Evolutionary conservation across 495 filamentous ascomycete species (phyloP).

Genomic region (Aspergillus ostianus): DNA sequence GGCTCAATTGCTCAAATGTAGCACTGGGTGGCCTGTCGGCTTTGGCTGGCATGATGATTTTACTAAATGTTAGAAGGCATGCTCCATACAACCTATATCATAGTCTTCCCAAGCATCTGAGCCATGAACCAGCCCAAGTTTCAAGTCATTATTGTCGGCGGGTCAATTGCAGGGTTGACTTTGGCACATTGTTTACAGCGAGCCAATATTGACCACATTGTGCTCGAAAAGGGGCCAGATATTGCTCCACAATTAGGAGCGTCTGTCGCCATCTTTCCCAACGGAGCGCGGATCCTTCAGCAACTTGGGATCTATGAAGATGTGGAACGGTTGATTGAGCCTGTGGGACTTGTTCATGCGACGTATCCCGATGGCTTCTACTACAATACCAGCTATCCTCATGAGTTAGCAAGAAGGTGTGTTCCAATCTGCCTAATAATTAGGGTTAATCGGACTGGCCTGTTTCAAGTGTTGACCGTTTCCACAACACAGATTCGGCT

Average conservation of each 20-base stretch:
- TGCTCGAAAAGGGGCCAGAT: conserved; percentile 41
- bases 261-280: conserved; percentile 28
- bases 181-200: conserved; percentile 43
- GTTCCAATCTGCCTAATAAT: not conserved
- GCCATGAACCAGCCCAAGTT: conserved; percentile 21
- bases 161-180: conserved; percentile 47
- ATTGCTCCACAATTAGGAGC: conserved; percentile 40
- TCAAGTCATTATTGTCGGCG: conserved; percentile 52
- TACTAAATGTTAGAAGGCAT: not conserved
- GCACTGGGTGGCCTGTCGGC: not conserved
- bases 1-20: not conserved
- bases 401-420: conserved; percentile 12
- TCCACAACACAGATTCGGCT: conserved; percentile 6
- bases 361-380: conserved; percentile 5
- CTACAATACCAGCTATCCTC: conserved; percentile 2
- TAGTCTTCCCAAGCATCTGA: not conserved
- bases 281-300: conserved; percentile 43
- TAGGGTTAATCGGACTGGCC: not conserved
- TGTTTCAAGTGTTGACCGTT: not conserved
- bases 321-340: conserved; percentile 17
- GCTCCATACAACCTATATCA: not conserved
- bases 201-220: conserved; percentile 47
- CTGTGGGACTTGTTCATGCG: conserved; percentile 3
- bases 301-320: conserved; percentile 45
- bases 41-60: not conserved